Conservation (phyloP, 2,329 filamentous ascomycete species). For the Corynespora cassiicola region DNA sequence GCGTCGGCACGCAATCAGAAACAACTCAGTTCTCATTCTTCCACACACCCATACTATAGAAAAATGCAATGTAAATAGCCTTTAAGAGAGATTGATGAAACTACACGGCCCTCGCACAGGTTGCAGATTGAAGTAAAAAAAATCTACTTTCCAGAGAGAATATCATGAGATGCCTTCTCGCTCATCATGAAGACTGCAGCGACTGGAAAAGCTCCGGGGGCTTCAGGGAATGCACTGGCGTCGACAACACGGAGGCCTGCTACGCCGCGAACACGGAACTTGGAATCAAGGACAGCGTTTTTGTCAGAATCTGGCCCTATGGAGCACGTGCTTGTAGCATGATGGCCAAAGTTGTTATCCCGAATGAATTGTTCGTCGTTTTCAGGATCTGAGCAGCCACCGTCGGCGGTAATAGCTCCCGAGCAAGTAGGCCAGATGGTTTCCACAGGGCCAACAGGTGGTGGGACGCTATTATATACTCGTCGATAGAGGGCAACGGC, state of each 20-base stretch:
- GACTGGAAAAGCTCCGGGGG: conserved; percentile 60
- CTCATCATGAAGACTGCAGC: conserved; percentile 62
- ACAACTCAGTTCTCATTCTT: too few relatives aligned
- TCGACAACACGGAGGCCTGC: conserved; percentile 58
- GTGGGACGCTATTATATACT: conserved; percentile 63
- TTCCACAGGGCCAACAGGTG: conserved; percentile 31
- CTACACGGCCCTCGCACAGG: too few relatives aligned
- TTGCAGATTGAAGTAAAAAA: too few relatives aligned
- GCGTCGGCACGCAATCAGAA: too few relatives aligned
- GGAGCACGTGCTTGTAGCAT: conserved; percentile 63
- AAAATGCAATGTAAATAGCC: too few relatives aligned
- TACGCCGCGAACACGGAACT: conserved; percentile 61
- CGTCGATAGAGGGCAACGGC: conserved; percentile 61
- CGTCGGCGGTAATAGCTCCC: too few relatives aligned
- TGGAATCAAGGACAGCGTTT: conserved; percentile 60
- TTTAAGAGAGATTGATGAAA: too few relatives aligned
- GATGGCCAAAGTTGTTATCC: conserved; percentile 54
- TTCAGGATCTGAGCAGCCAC: too few relatives aligned
- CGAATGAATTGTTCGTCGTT: conserved; percentile 34
- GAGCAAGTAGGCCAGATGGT: too few relatives aligned
- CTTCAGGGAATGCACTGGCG: conserved; percentile 36
- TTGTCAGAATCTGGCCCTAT: conserved; percentile 59
- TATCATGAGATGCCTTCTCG: conserved; percentile 68
- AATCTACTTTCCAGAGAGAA: too few relatives aligned
- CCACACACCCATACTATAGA: too few relatives aligned